Evolutionary conservation across 768 basidiomycete genomes (phyloP), one percentile per base, ranked within the genome.

Genomic region (Holtermanniella nyarrowii): DNA sequence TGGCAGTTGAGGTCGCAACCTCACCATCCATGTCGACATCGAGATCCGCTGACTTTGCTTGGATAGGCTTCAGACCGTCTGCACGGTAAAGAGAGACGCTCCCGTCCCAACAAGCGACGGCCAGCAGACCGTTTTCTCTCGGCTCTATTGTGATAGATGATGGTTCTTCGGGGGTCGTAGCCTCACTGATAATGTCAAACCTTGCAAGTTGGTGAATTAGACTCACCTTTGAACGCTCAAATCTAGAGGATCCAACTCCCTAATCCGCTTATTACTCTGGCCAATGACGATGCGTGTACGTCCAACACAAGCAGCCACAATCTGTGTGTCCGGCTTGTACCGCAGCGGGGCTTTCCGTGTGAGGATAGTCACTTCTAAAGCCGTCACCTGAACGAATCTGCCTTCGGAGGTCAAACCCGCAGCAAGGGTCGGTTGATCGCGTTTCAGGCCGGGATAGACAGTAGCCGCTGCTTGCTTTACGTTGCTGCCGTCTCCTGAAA

Each of bases 381-480:
- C 7, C 16, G 31, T 37, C 7, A 37, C 31, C 31, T 37, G 31
- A 7, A 37, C 31, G 16, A 37, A 37, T 16, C 10, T 37, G 31
- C 31, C 31, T 16, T 7, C 31, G 23, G 20, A 16, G 21, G 45
- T 41, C 13, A 26, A 21, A 2, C 47, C 53, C 5, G 69, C 63
- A 14, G 56, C 53, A 3, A 66, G 42, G 4, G 63, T 70, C 5
- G 62, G 39, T 13, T 43, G 14, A 11, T 58, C 54, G 1, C 57
- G 40, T 31, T 66, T 37, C 37, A 50, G 42, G 11, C 25, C 40
- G 18, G 57, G 43, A 3, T 57, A 24, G 3, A 51, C 42, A 1
- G 52, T 22, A 23, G 31, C 23, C 13, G 49, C 21, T 26, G 57
- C 40, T 13, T 58, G 50, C 13, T 55, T n/a, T n/a, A n/a, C n/a